Conservation (phyloP, 305 asterid species). For the Petunia hybrid region DNA sequence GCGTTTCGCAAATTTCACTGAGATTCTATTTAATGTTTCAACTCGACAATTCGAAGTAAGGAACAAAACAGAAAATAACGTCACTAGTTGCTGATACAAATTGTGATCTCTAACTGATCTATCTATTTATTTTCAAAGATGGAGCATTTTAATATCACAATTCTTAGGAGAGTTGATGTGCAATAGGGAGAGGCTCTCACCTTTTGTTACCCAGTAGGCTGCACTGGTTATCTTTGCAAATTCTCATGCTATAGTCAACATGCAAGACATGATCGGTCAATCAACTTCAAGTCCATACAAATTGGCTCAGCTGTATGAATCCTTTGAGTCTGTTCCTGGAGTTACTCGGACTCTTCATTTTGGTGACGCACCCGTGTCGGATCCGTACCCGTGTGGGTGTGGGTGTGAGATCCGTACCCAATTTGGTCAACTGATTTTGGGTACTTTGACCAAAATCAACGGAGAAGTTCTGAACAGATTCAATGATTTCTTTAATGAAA, state of each 20-base stretch:
- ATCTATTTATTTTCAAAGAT: background rate
- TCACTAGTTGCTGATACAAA: background rate
- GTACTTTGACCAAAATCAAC: too few species aligned
- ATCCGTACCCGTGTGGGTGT: too few species aligned
- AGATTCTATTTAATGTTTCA: conserved; percentile 16
- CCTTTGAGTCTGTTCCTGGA: background rate
- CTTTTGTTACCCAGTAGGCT: conserved; percentile 17
- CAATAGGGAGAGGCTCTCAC: background rate
- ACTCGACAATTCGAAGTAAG: background rate
- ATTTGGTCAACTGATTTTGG: too few species aligned
- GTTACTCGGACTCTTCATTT: too few species aligned
- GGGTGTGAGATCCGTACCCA: too few species aligned
- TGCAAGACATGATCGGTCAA: conserved; percentile 10
- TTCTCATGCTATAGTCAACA: conserved; percentile 17
- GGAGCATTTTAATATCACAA: background rate
- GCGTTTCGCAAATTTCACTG: conserved; percentile 1
- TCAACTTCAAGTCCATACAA: background rate
- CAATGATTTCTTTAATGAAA: too few species aligned
- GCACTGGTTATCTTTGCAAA: conserved; percentile 9
- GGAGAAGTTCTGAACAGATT: too few species aligned
- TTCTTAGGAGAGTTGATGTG: background rate
- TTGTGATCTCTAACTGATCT: conserved; percentile 8
- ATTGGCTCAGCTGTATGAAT: conserved; percentile 18
- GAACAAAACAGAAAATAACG: conserved; percentile 22
- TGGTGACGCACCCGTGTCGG: too few species aligned